Percentiles rank a stretch among this genome's conserved stretches.
phyloP scores from a whole-genome alignment of 1,284 basidiomycete species.

The Meira nashicola region DNA sequence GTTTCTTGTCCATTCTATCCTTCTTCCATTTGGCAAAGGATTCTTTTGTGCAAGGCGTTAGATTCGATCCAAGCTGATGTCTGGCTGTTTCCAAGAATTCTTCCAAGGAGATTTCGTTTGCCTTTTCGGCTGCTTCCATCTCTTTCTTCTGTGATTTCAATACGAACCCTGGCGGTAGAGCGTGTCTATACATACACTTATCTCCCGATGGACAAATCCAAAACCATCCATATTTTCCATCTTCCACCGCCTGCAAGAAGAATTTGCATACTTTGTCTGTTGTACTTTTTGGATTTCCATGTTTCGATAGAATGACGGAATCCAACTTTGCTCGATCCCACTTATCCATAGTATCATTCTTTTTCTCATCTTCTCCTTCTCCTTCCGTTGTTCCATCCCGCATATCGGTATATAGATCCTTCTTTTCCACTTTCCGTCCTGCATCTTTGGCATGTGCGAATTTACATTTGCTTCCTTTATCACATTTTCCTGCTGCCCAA shows the following conservation, averaged over 20 bases:
- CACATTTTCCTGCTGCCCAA: conserved; percentile 48
- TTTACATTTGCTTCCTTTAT: conserved; percentile 69
- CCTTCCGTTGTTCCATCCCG: conserved; percentile 14
- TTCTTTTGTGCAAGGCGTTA: conserved; percentile 94
- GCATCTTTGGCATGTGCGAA: conserved; percentile 79
- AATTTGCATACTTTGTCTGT: conserved; percentile 94
- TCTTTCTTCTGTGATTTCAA: conserved; percentile 75
- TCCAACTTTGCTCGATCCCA: conserved; percentile 95
- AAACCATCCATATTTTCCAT: conserved; percentile 86
- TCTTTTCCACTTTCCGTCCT: conserved; percentile 88
- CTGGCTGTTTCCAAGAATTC: conserved; percentile 99
- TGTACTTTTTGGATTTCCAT: conserved; percentile 81
- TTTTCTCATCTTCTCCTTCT: conserved; percentile 54
- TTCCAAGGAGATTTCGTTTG: conserved; percentile 78
- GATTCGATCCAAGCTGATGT: conserved; percentile 61
- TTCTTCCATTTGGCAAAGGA: conserved; percentile 92
- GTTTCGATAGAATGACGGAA: conserved; percentile 79
- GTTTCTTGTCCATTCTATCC: conserved; percentile 57
- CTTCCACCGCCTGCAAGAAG: conserved; percentile 95
- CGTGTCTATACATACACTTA: conserved; percentile 89
- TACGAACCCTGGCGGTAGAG: conserved; percentile 78
- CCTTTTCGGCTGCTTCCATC: conserved; percentile 68
- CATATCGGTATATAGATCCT: conserved; percentile 86
- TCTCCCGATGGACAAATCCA: conserved; percentile 63
- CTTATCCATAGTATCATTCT: conserved; percentile 90